Evolutionary conservation across 192 early-diverging fungal species (phyloP).

Genomic region (Coemansia sp.): DNA sequence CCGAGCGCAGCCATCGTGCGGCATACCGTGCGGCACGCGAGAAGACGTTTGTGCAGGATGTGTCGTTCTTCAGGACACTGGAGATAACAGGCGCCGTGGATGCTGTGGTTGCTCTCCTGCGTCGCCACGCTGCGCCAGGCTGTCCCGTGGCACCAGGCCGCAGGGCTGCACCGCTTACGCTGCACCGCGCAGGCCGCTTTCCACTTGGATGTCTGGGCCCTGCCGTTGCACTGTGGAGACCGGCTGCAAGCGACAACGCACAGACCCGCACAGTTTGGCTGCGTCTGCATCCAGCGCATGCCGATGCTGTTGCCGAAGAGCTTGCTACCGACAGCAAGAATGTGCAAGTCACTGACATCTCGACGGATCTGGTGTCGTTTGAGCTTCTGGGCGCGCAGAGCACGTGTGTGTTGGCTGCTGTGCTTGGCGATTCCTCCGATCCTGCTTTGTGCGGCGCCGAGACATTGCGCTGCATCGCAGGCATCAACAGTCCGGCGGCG

Average conservation of each 20-base stretch:
- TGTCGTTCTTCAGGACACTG: conserved; percentile 75
- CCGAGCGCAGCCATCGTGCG: conserved; percentile 79
- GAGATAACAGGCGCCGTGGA: conserved; percentile 64
- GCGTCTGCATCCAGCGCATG: conserved; percentile 76
- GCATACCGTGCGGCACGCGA: conserved; percentile 75
- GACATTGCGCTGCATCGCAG: conserved; percentile 12
- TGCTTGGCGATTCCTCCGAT: conserved; percentile 48
- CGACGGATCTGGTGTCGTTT: conserved; percentile 67
- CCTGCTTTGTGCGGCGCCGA: conserved; percentile 5
- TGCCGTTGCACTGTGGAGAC: conserved; percentile 75
- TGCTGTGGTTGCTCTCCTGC: conserved; percentile 58
- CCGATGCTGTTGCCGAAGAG: conserved; percentile 49
- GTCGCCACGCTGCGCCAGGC: conserved; percentile 60
- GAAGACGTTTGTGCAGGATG: conserved; percentile 79
- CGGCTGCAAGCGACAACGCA: conserved; percentile 22
- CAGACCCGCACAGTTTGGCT: conserved; percentile 66
- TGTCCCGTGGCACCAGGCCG: conserved; percentile 11
- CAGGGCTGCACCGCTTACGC: conserved; percentile 31
- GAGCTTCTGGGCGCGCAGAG: conserved; percentile 81
- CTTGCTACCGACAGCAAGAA: conserved; percentile 8
- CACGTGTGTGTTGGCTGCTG: conserved; percentile 68
- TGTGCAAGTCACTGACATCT: conserved; percentile 55
- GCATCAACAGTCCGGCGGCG: conserved; percentile 64
- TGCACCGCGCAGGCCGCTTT: conserved; percentile 36
- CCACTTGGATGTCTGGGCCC: conserved; percentile 65